A percentile compares a stretch with the other conserved stretches of the same genome.
These are phyloP conservation scores for Coix lacrymajobi DNA, from an alignment of 176 grass and related monocot genomes.

Conservation along the genomic window DNA sequence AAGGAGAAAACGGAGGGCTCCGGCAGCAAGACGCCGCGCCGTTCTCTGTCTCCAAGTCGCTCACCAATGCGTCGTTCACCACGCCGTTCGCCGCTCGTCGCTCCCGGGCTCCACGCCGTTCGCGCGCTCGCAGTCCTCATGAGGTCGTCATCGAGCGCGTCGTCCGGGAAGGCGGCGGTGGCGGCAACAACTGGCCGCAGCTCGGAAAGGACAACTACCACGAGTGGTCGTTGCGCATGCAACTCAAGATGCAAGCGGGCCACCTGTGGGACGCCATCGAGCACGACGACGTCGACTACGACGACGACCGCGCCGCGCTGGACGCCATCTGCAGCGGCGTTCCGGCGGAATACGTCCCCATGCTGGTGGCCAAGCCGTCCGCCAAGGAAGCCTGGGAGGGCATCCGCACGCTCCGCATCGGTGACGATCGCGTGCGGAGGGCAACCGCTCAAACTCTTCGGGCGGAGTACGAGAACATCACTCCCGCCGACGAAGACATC, in stretches of 20 bases:
- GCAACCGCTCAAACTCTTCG: neutral
- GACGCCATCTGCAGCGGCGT: neutral
- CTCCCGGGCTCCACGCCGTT: neutral
- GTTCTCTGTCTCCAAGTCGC: too few species aligned
- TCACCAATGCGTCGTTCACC: too few species aligned
- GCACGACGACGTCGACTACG: neutral
- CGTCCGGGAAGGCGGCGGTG: too few species aligned
- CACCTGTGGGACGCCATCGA: neutral
- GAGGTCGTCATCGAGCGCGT: too few species aligned
- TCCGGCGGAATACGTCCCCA: neutral
- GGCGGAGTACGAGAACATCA: neutral
- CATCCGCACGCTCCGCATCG: neutral
- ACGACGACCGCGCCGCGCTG: neutral
- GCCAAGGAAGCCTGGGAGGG: too few species aligned
- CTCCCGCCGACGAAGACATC: neutral
- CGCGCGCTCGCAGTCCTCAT: too few species aligned
- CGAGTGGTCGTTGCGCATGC: neutral
- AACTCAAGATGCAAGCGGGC: neutral
- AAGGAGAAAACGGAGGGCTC: too few species aligned
- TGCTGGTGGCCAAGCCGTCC: neutral
- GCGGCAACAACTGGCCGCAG: neutral
- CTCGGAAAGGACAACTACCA: neutral
- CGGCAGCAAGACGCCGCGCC: too few species aligned
- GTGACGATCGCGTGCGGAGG: neutral
- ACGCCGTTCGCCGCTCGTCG: too few species aligned